These are phyloP conservation scores for Boletus eberwhitei DNA, from an alignment of 768 basidiomycete genomes.

Conservation along the genomic window DNA sequence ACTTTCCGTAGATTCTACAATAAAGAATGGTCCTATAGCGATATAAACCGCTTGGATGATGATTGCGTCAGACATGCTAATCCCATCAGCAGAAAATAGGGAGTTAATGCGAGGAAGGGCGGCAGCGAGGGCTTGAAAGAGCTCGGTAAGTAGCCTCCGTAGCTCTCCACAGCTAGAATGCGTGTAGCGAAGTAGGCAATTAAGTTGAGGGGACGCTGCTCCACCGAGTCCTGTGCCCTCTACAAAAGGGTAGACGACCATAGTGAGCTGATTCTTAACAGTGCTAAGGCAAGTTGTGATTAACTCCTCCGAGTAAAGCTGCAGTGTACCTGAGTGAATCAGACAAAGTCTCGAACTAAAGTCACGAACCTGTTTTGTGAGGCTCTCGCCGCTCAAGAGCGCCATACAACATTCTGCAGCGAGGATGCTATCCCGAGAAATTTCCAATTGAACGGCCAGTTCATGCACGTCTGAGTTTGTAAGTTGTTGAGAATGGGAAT, in stretches of 20 bases:
- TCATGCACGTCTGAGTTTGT: slow-evolving; percentile 50
- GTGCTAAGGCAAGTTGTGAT: slow-evolving; percentile 74
- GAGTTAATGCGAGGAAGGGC: slow-evolving; percentile 72
- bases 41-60: slow-evolving; percentile 93
- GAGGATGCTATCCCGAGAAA: slow-evolving; percentile 68
- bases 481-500: slow-evolving; percentile 23
- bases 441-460: slow-evolving; percentile 50
- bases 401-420: slow-evolving; percentile 85
- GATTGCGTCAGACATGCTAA: slow-evolving; percentile 79
- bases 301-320: slow-evolving; percentile 94
- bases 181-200: slow-evolving; percentile 46
- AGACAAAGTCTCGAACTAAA: neutral
- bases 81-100: slow-evolving; percentile 67
- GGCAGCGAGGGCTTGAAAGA: slow-evolving; percentile 69
- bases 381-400: slow-evolving; percentile 69
- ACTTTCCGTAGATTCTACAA: slow-evolving; percentile 63
- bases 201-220: slow-evolving; percentile 47
- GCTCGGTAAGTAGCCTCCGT: slow-evolving; percentile 56
- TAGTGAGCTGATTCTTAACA: slow-evolving; percentile 77
- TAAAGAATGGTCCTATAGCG: slow-evolving; percentile 91
- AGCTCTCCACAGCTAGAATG: slow-evolving; percentile 33
- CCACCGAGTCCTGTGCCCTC: slow-evolving; percentile 54
- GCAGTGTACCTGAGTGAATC: slow-evolving; percentile 2
- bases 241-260: slow-evolving; percentile 82
- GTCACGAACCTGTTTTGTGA: slow-evolving; percentile 77